These are phyloP conservation scores for Escovopsis sp. DNA, from an alignment of 2,329 filamentous ascomycete species.

Conservation along the genomic window DNA sequence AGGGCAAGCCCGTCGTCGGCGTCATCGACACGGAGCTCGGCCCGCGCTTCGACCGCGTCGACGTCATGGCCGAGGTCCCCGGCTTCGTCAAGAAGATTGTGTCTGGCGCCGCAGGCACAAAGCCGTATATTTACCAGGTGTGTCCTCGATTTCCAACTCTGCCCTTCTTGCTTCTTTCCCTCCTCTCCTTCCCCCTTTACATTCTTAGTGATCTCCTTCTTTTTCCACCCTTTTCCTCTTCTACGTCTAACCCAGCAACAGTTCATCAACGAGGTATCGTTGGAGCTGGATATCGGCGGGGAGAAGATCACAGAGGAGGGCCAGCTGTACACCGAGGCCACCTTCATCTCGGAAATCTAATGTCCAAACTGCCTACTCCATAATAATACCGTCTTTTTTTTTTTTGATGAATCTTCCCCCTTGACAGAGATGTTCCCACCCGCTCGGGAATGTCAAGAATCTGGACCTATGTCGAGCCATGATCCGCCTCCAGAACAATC, in stretches of 20 bases:
- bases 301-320: conserved; percentile 67
- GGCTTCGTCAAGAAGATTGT: conserved; percentile 92
- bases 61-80: conserved; percentile 93
- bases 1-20: conserved; percentile 58
- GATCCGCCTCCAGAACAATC: too few species aligned
- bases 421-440: too few species aligned
- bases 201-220: conserved; percentile 7
- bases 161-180: too few species aligned
- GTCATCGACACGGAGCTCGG: conserved; percentile 54
- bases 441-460: too few species aligned
- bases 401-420: too few species aligned
- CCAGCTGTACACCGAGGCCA: conserved; percentile 71
- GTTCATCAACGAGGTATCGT: conserved; percentile 54
- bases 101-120: conserved; percentile 73
- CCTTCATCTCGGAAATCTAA: conserved; percentile 63
- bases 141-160: too few species aligned
- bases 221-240: neutral
- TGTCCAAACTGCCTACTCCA: neutral
- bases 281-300: conserved; percentile 78
- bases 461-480: too few species aligned
- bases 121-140: conserved; percentile 96
- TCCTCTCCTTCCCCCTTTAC: too few species aligned
- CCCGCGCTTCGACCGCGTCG: conserved; percentile 57
- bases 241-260: conserved; percentile 20
- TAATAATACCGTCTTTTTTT: neutral